phyloP scores from a whole-genome alignment of 1,284 basidiomycete species.

The Coniferiporia weirii region DNA sequence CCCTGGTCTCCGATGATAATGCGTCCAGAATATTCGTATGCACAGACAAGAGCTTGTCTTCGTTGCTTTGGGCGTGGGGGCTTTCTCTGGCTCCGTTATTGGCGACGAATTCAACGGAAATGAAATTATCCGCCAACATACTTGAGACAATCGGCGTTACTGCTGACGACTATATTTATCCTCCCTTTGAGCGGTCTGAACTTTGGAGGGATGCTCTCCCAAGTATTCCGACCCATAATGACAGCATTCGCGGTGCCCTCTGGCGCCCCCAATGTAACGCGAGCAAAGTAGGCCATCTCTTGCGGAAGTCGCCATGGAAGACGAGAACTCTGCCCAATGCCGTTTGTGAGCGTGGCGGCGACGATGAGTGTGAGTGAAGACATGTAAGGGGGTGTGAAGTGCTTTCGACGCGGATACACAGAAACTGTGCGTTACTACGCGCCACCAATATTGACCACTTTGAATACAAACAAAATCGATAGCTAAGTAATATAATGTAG shows the following conservation, averaged over 20 bases:
- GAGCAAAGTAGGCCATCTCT: conserved; percentile 93
- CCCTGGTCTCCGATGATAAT: conserved; percentile 16
- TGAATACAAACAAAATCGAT: too few relatives aligned
- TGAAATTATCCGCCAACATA: conserved; percentile 34
- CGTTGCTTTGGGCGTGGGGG: not conserved
- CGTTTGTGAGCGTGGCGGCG: conserved; percentile 83
- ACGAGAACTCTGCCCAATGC: conserved; percentile 74
- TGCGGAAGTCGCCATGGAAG: conserved; percentile 89
- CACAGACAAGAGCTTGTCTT: conserved; percentile 16
- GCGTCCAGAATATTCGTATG: conserved; percentile 17
- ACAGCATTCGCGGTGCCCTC: conserved; percentile 67
- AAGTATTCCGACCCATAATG: conserved; percentile 96
- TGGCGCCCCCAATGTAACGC: conserved; percentile 63
- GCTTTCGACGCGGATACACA: too few relatives aligned
- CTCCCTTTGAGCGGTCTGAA: conserved; percentile 80
- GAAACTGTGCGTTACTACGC: too few relatives aligned
- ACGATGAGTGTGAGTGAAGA: conserved; percentile 78
- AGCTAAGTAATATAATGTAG: too few relatives aligned
- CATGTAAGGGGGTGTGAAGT: not conserved
- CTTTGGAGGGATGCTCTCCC: conserved; percentile 93
- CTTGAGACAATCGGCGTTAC: conserved; percentile 58
- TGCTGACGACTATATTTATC: conserved; percentile 79
- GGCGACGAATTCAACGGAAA: not conserved
- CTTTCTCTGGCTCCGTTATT: not conserved
- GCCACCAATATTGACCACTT: too few relatives aligned